Evolutionary conservation across 164 flowering plant species (phyloP).

Genomic region (Magnolia changhungtana): DNA sequence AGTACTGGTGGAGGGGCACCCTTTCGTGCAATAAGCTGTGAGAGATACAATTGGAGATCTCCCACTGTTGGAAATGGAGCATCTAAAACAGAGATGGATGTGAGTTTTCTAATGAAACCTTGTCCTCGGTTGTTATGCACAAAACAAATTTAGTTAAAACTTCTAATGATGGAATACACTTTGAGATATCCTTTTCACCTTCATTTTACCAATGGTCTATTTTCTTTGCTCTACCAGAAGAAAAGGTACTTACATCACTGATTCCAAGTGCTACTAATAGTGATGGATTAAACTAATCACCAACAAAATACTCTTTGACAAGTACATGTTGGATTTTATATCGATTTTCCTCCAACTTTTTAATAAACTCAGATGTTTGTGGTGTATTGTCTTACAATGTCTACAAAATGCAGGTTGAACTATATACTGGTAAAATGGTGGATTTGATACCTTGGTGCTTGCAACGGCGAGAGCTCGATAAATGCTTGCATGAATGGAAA

Average conservation of each 20-base stretch:
- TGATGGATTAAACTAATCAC: too few relatives aligned
- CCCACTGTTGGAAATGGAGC: conserved; percentile 60
- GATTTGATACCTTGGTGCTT: conserved; percentile 95
- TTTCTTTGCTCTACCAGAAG: conserved; percentile 89
- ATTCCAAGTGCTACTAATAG: too few relatives aligned
- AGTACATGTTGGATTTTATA: background rate
- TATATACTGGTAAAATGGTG: conserved; percentile 86
- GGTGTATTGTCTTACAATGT: too few relatives aligned
- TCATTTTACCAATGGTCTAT: too few relatives aligned
- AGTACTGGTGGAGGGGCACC: conserved; percentile 90
- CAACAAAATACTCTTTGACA: too few relatives aligned
- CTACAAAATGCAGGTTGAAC: too few relatives aligned
- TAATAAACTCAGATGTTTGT: too few relatives aligned
- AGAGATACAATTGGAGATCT: conserved; percentile 86
- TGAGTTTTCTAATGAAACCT: conserved; percentile 9
- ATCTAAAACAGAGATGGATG: conserved; percentile 47
- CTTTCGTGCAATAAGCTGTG: conserved; percentile 79
- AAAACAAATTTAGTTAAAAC: conserved; percentile 95
- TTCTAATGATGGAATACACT: conserved; percentile 64
- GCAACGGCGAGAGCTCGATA: too few relatives aligned
- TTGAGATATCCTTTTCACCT: conserved; percentile 85
- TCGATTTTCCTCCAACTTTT: too few relatives aligned
- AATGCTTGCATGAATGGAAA: too few relatives aligned
- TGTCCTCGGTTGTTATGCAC: conserved; percentile 59
- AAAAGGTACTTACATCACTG: conserved; percentile 46